Percentiles rank a stretch among this genome's conserved stretches.
These are phyloP conservation scores for Taiwanofungus camphoratus DNA, from an alignment of 1,284 basidiomycete genomes.

Conservation along the genomic window DNA sequence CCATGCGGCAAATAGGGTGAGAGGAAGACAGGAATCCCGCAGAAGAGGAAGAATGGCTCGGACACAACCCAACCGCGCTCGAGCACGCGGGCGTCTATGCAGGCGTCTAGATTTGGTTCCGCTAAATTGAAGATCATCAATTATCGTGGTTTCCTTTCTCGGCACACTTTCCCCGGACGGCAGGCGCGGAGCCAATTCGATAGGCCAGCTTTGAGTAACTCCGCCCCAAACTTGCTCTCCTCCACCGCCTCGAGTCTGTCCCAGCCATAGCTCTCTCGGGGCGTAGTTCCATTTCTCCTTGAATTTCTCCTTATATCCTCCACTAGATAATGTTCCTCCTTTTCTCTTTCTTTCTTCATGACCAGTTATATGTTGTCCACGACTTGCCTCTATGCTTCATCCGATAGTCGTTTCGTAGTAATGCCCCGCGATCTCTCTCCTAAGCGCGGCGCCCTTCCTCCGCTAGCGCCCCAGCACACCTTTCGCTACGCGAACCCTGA, in stretches of 20 bases:
- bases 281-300: no score
- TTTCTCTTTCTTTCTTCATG: not conserved
- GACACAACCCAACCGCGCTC: no score
- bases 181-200: slow-evolving; percentile 4
- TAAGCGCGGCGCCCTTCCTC: not conserved
- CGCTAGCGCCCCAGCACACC: not conserved
- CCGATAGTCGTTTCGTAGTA: not conserved
- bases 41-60: no score
- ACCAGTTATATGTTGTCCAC: not conserved
- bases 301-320: no score
- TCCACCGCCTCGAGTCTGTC: no score
- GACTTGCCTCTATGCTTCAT: not conserved
- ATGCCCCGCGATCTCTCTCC: not conserved
- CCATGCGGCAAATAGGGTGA: no score
- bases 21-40: no score
- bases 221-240: no score
- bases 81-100: no score
- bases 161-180: not conserved
- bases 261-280: no score
- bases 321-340: no score
- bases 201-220: no score
- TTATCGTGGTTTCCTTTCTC: not conserved
- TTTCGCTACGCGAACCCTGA: not conserved
- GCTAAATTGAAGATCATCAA: slow-evolving; percentile 6
- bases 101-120: slow-evolving; percentile 11